A percentile compares a stretch with the other conserved stretches of the same genome.
Evolutionary conservation across 352 stramenopile genomes (phyloP).

Genomic region (Phytopythium delawarense): DNA sequence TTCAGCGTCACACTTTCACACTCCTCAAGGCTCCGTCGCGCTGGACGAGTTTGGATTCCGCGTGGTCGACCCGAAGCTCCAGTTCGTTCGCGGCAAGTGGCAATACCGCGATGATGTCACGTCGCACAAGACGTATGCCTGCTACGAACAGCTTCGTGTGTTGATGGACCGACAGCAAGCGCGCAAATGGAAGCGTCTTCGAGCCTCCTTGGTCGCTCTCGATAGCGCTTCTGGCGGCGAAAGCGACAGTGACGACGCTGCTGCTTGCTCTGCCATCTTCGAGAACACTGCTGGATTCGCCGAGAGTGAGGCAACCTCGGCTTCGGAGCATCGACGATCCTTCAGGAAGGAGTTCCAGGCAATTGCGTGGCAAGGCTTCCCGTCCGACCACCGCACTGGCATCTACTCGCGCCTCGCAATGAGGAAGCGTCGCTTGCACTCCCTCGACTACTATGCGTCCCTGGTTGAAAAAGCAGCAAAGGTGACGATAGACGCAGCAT

Average conservation of each 20-base stretch:
- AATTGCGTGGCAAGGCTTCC: constrained; percentile 52
- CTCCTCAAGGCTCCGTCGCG: neutral
- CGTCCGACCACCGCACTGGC: constrained; percentile 26
- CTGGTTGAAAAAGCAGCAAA: neutral
- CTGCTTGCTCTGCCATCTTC: neutral
- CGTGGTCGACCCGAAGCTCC: constrained; percentile 32
- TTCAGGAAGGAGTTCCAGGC: constrained; percentile 9
- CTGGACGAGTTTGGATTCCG: constrained; percentile 52
- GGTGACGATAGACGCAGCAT: neutral
- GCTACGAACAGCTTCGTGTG: constrained; percentile 43
- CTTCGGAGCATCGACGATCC: neutral
- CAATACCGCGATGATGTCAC: constrained; percentile 1
- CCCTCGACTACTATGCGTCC: constrained; percentile 30
- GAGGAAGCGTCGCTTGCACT: constrained; percentile 13
- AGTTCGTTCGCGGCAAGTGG: constrained; percentile 22
- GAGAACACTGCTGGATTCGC: neutral
- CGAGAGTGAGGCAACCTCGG: neutral
- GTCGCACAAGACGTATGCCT: constrained; percentile 21
- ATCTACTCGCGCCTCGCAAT: constrained; percentile 49
- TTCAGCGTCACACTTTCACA: neutral
- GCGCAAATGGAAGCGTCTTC: constrained; percentile 23
- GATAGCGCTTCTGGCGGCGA: neutral
- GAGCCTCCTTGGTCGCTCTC: neutral
- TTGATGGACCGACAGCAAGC: constrained; percentile 38
- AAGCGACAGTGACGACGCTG: neutral